These are phyloP conservation scores for Triticum dicoccoides DNA, from an alignment of 176 grass and related monocot genomes.

Conservation along the genomic window DNA sequence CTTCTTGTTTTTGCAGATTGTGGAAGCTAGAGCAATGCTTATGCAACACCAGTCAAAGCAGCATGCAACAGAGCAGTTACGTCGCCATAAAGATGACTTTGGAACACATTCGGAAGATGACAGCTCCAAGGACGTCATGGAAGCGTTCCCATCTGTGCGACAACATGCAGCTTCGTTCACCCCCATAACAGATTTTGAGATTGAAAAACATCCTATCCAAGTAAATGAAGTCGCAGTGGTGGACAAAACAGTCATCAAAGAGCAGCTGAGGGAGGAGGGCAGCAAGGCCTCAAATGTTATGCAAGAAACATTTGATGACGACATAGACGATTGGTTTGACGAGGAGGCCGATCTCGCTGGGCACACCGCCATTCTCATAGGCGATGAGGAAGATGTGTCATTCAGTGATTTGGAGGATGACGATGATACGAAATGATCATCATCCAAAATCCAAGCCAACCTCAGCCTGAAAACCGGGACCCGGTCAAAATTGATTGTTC, in stretches of 20 bases:
- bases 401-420: constrained; percentile 93
- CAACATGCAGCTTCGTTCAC: constrained; percentile 29
- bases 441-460: not conserved
- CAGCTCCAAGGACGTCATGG: constrained; percentile 32
- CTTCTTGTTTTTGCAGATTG: constrained; percentile 64
- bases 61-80: constrained; percentile 43
- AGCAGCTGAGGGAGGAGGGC: constrained; percentile 44
- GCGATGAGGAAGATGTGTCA: constrained; percentile 75
- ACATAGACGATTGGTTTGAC: constrained; percentile 76
- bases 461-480: not conserved
- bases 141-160: constrained; percentile 21
- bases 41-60: constrained; percentile 68
- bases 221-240: constrained; percentile 54
- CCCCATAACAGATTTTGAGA: constrained; percentile 52
- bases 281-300: constrained; percentile 36
- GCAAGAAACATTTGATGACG: constrained; percentile 59
- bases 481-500: not conserved
- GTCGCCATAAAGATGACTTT: constrained; percentile 31
- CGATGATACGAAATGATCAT: constrained; percentile 45
- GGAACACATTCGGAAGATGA: constrained; percentile 21
- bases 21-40: constrained; percentile 88
- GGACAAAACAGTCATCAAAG: constrained; percentile 75
- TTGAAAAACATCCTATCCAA: constrained; percentile 63
- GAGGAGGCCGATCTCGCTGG: constrained; percentile 52
- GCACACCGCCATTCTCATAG: constrained; percentile 50